Evolutionary conservation across 2,329 filamentous ascomycete species (phyloP), one percentile per base, ranked within the genome.

Genomic region (Phaeophleospora eucalypticola): DNA sequence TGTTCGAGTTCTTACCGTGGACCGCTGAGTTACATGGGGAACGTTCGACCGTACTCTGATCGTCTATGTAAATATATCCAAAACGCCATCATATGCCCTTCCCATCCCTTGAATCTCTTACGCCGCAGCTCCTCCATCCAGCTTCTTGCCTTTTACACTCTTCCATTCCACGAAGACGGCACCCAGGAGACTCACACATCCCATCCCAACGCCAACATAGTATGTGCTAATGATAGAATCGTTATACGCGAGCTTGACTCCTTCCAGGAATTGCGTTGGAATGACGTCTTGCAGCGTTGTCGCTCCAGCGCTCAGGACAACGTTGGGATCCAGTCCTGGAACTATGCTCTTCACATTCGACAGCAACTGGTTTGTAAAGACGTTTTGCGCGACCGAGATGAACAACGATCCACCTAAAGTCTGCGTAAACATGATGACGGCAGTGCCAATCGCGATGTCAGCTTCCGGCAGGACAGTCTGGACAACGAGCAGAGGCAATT

Each of bases 161-260:
- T 72, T 77, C 82, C 82, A 87, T 67, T 86, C 78, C 55, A 86
- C 75, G 4, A 70, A 67, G 1, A 73, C 57, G 0, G 75, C 71
- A 0, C 79, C 82, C 6, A 83, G 32, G 12, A 84, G 70, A 3
- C 73, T 75, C 7, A 83, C 46, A 6, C 70, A 70, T 0, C 74
- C 71, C 58, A 82, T 68, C 2, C 77, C 75, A 6, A 83, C 68
- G 1, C 73, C 76, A 7, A 86, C 78, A 51, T 79, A 77, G 60
- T 84, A 87, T 1, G 76, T 76, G 48, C 75, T 67, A 2, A 74
- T 73, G 32, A 88, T 64, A 0, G 82, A 72, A 18, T 70, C 62
- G 59, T 86, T 87, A 67, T 88, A 88, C 0, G 82, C 83, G 0
- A 69, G 53, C 1, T 82, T 69, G 7, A 89, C 82, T 0, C 70